A percentile compares a stretch with the other conserved stretches of the same genome.
phyloP scores from a whole-genome alignment of 2,329 filamentous ascomycete genomes.

The Amesomyces nigricolor region DNA sequence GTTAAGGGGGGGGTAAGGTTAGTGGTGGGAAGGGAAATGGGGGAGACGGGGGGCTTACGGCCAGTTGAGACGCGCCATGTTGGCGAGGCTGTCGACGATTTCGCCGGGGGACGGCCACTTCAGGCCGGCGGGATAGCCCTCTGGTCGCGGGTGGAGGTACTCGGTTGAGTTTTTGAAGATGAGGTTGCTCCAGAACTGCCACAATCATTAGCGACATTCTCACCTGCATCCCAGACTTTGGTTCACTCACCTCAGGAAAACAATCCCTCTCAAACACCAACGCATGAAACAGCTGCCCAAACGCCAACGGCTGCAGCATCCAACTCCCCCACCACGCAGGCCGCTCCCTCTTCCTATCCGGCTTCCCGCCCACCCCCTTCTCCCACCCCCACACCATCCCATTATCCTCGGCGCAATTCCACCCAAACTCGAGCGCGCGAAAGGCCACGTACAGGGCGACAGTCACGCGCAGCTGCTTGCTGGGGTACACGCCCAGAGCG shows the following conservation, averaged over 20 bases:
- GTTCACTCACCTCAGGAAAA: conserved; percentile 51
- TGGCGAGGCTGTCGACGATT: conserved; percentile 73
- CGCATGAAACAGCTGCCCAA: conserved; percentile 70
- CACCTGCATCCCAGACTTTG: not conserved
- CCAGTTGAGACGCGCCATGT: conserved; percentile 78
- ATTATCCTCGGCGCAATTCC: conserved; percentile 74
- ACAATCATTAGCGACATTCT: not conserved
- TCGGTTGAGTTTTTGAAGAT: conserved; percentile 68
- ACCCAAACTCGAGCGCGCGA: conserved; percentile 76
- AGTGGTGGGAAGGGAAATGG: not conserved
- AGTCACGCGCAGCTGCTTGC: conserved; percentile 63
- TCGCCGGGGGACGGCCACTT: conserved; percentile 71
- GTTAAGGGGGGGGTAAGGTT: not conserved
- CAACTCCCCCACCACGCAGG: conserved; percentile 85
- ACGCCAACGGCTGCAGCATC: conserved; percentile 71
- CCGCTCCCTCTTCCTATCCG: conserved; percentile 46
- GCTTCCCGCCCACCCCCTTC: conserved; percentile 42
- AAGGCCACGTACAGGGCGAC: conserved; percentile 78
- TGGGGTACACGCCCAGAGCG: conserved; percentile 68
- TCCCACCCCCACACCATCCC: conserved; percentile 59
- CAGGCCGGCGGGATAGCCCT: conserved; percentile 58
- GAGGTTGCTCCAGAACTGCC: conserved; percentile 38
- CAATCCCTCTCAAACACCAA: conserved; percentile 72
- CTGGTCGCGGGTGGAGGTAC: conserved; percentile 71
- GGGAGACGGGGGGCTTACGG: conserved; percentile 52